phyloP scores from a whole-genome alignment of 2,329 filamentous ascomycete genomes.

The Fusarium subglutinans region DNA sequence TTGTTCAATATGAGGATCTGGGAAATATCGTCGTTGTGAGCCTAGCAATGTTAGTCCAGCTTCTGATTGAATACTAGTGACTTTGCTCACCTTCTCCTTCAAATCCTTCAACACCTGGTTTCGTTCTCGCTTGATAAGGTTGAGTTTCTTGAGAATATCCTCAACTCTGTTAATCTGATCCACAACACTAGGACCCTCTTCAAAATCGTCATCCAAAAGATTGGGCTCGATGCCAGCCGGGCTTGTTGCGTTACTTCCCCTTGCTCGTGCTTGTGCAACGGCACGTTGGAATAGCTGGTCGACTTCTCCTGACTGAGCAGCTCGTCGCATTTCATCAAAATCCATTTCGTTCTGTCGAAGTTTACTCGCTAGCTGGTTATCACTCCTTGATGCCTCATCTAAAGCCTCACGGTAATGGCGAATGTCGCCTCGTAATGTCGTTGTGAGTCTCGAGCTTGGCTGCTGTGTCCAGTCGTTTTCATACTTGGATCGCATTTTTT shows the following conservation, averaged over 20 bases:
- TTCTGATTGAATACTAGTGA: background rate
- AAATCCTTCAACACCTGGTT: conserved; percentile 94
- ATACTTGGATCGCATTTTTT: conserved; percentile 99
- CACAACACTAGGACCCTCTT: conserved; percentile 80
- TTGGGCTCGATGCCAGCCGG: conserved; percentile 74
- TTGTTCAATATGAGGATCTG: conserved; percentile 98
- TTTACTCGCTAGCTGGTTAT: conserved; percentile 83
- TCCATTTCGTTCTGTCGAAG: conserved; percentile 86
- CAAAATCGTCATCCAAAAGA: conserved; percentile 92
- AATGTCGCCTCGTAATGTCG: conserved; percentile 87
- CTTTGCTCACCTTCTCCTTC: conserved; percentile 86
- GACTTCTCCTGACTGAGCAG: conserved; percentile 85
- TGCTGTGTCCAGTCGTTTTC: conserved; percentile 97
- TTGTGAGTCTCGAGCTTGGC: conserved; percentile 88
- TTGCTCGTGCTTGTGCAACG: conserved; percentile 79
- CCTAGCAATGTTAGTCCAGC: conserved; percentile 61
- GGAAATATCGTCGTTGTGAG: conserved; percentile 96
- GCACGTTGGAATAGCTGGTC: conserved; percentile 90
- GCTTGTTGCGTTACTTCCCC: conserved; percentile 68
- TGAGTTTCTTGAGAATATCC: conserved; percentile 88
- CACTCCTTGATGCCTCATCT: conserved; percentile 88
- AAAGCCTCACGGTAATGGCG: conserved; percentile 88
- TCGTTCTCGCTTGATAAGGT: conserved; percentile 89
- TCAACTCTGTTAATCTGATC: conserved; percentile 92
- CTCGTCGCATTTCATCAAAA: conserved; percentile 94